Percentiles rank a stretch among this genome's conserved stretches.
Evolutionary conservation across 139 green algal genomes (phyloP).

Genomic region (Ostreobium quekettii): DNA sequence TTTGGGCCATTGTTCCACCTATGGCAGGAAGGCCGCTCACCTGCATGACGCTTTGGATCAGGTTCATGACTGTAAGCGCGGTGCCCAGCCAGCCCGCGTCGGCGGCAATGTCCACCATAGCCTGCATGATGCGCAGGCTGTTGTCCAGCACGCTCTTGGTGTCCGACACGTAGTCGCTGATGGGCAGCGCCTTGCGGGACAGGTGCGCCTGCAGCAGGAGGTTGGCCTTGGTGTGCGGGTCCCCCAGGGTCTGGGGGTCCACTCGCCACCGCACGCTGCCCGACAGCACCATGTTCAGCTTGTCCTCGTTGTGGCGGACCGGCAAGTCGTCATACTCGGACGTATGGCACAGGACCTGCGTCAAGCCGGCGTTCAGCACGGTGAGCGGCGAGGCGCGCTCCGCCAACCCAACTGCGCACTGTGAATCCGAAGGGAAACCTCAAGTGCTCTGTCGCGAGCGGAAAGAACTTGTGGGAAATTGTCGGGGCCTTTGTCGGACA

Average conservation of each 20-base stretch:
- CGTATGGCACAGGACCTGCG: constrained; percentile 59
- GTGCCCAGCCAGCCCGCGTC: constrained; percentile 74
- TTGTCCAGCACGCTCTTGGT: constrained; percentile 90
- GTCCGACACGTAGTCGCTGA: constrained; percentile 93
- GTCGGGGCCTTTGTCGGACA: too few relatives aligned
- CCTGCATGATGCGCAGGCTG: constrained; percentile 79
- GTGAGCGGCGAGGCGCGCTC: too few relatives aligned
- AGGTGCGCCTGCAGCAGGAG: constrained; percentile 92
- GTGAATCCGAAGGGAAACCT: too few relatives aligned
- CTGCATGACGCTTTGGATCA: constrained; percentile 87
- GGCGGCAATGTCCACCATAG: constrained; percentile 78
- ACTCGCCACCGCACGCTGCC: constrained; percentile 43
- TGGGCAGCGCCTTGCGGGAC: constrained; percentile 62
- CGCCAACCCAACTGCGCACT: too few relatives aligned
- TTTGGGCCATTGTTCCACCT: too few relatives aligned
- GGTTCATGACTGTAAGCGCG: constrained; percentile 58
- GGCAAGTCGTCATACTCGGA: constrained; percentile 94
- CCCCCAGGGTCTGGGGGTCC: constrained; percentile 57
- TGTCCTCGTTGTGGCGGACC: constrained; percentile 97
- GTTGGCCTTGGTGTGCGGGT: constrained; percentile 91
- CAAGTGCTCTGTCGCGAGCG: too few relatives aligned
- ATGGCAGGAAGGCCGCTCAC: too few relatives aligned
- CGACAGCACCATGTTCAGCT: constrained; percentile 74
- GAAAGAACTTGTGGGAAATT: too few relatives aligned
- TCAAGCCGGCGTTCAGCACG: too few relatives aligned